Evolutionary conservation across 1,284 basidiomycete genomes (phyloP), one percentile per base, ranked within the genome.

Genomic region (Boletus sp.): DNA sequence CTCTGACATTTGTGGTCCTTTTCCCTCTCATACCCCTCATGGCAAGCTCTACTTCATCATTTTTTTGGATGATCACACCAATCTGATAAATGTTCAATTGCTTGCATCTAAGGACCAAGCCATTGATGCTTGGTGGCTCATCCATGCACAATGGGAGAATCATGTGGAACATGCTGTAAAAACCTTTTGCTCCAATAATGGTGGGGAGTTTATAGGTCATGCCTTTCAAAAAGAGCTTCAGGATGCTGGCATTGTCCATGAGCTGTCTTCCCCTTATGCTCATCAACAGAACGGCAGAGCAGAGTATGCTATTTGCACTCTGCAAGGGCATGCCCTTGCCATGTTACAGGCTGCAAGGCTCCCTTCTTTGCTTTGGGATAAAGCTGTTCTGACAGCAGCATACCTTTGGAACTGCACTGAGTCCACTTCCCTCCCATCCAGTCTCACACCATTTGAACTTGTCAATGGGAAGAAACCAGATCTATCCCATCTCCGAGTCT

Each of bases 1-100:
- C 8, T 60, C 53, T 1, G 19, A 60, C 13, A 8, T 60, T 0
- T 60, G 53, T 51, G 40, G 58, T 1, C 58, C 53, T 1, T 60
- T 60, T 11, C 49, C 43, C 3, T 5, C 25, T 2, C 5, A 17
- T 1, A 60, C 54, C 0, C 43, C 23, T 0, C 49, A 56, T 1
- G 14, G 19, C 0, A 56, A 56, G 6, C 35, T 40, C 0, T 60
- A 56, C 10, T 60, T 56, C 14, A 23, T 60, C 3, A 16, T 59
- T 2, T 59, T 59, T 23, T 40, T 60, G 1, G 43, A 60, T 11
- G 35, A 60, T 17, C 50, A 56, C 25, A 31, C 38, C 1, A 11
- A 60, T 17, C 43, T 60, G 3, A 4, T 60, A 3, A 51, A 56
- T 17, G 53, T 60, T 3, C 40, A 56, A 7, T 6, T 60, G 0